A percentile compares a stretch with the other conserved stretches of the same genome.
Conservation (phyloP, 176 grass and related monocot species). For the Bolboschoenus planiculmis region DNA sequence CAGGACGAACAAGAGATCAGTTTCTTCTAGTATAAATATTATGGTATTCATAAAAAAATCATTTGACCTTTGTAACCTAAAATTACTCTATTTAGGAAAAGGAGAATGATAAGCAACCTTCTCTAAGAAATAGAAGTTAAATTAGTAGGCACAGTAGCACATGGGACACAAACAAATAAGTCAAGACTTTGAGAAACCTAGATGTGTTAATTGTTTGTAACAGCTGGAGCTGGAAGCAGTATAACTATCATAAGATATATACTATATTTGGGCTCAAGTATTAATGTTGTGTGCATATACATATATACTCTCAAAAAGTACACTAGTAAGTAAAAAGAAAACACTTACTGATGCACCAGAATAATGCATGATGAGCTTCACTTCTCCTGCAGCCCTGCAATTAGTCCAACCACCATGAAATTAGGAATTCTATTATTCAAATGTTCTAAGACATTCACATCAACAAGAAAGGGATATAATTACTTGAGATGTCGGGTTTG, state of each 20-base stretch:
- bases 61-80: neutral
- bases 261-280: neutral
- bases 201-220: neutral
- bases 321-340: neutral
- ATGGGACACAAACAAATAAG: neutral
- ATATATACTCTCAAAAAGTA: neutral
- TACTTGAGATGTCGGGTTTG: slow-evolving; percentile 58
- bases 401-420: neutral
- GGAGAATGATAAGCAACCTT: neutral
- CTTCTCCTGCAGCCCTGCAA: slow-evolving; percentile 62
- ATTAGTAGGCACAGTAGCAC: neutral
- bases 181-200: neutral
- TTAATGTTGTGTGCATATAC: neutral
- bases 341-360: slow-evolving; percentile 50
- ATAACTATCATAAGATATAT: neutral
- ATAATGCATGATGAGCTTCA: slow-evolving; percentile 69
- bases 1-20: neutral
- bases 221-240: neutral
- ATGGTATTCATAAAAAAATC: neutral
- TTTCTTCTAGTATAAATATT: neutral
- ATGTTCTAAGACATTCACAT: neutral
- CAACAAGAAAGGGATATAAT: slow-evolving; percentile 12
- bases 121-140: neutral
- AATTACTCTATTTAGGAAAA: neutral
- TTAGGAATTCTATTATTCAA: slow-evolving; percentile 19